phyloP scores from a whole-genome alignment of 2,329 filamentous ascomycete species.

The Ophiocordyceps unilateralis region DNA sequence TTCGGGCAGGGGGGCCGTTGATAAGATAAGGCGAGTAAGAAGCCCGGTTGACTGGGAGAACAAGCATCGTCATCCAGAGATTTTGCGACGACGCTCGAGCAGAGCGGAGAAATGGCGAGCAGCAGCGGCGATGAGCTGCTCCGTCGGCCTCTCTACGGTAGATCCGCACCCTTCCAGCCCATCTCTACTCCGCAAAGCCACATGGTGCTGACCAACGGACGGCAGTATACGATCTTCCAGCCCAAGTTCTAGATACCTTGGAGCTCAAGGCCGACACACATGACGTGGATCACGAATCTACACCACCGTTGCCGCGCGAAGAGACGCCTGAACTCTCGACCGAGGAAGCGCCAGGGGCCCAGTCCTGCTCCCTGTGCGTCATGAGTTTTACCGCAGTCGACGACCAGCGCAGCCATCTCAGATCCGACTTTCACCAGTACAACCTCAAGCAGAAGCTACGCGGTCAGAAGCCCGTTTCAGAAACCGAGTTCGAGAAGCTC shows the following conservation, averaged over 20 bases:
- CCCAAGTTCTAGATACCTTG: constrained; percentile 53
- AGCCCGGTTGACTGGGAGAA: background rate
- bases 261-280: constrained; percentile 22
- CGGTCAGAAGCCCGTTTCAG: constrained; percentile 52
- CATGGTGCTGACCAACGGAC: constrained; percentile 1
- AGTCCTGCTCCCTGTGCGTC: constrained; percentile 66
- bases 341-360: constrained; percentile 34
- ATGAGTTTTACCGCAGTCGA: constrained; percentile 53
- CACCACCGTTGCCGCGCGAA: background rate
- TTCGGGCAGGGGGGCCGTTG: background rate
- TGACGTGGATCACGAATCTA: background rate
- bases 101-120: constrained; percentile 4
- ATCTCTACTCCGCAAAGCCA: background rate
- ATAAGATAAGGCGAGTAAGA: background rate
- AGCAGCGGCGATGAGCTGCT: constrained; percentile 25
- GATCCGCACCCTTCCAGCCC: background rate
- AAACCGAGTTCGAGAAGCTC: constrained; percentile 72
- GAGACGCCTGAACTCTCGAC: background rate
- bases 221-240: constrained; percentile 67
- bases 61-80: background rate
- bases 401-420: constrained; percentile 73
- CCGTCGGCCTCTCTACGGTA: constrained; percentile 34
- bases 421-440: constrained; percentile 84
- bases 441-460: constrained; percentile 86
- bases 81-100: background rate